A percentile compares a stretch with the other conserved stretches of the same genome.
phyloP scores from a whole-genome alignment of 495 filamentous ascomycete species.

The Pseudoneurospora amorphoporcata region DNA sequence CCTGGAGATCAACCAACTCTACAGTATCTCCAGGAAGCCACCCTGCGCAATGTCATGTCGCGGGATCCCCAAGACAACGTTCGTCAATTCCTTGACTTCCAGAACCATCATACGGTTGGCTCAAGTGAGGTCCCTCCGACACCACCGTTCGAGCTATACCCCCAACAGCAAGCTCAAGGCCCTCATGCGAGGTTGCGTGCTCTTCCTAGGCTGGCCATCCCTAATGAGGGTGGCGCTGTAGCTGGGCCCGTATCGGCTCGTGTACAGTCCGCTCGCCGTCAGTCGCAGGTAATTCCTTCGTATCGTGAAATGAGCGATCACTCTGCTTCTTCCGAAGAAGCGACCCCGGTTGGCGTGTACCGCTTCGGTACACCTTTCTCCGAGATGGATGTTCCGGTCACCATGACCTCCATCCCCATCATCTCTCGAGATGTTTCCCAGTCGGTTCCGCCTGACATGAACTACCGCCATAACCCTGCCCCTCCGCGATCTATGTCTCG shows the following conservation, averaged over 20 bases:
- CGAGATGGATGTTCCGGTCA: slow-evolving; percentile 82
- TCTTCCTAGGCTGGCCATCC: slow-evolving; percentile 52
- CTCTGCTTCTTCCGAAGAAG: slow-evolving; percentile 37
- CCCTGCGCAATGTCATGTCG: slow-evolving; percentile 51
- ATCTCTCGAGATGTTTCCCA: slow-evolving; percentile 65
- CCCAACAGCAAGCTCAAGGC: slow-evolving; percentile 19
- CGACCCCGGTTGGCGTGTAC: slow-evolving; percentile 47
- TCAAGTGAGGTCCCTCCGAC: slow-evolving; percentile 46
- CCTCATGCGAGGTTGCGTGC: slow-evolving; percentile 41
- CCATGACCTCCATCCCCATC: slow-evolving; percentile 56
- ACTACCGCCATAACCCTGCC: slow-evolving; percentile 42
- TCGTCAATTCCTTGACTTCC: slow-evolving; percentile 74
- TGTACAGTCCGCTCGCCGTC: slow-evolving; percentile 12
- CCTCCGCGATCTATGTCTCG: slow-evolving; percentile 41
- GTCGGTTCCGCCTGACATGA: slow-evolving; percentile 91
- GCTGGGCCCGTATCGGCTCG: slow-evolving; percentile 11
- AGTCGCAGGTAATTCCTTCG: slow-evolving; percentile 30
- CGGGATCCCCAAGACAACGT: slow-evolving; percentile 88
- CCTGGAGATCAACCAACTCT: slow-evolving; percentile 49
- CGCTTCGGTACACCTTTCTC: slow-evolving; percentile 73
- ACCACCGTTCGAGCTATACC: slow-evolving; percentile 44
- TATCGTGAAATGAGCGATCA: slow-evolving; percentile 42
- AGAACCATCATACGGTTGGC: slow-evolving; percentile 43
- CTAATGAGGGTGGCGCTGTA: slow-evolving; percentile 13
- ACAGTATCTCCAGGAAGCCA: slow-evolving; percentile 57